Conservation (phyloP, 2,329 filamentous ascomycete genomes). For the Mycogone perniciosa region DNA sequence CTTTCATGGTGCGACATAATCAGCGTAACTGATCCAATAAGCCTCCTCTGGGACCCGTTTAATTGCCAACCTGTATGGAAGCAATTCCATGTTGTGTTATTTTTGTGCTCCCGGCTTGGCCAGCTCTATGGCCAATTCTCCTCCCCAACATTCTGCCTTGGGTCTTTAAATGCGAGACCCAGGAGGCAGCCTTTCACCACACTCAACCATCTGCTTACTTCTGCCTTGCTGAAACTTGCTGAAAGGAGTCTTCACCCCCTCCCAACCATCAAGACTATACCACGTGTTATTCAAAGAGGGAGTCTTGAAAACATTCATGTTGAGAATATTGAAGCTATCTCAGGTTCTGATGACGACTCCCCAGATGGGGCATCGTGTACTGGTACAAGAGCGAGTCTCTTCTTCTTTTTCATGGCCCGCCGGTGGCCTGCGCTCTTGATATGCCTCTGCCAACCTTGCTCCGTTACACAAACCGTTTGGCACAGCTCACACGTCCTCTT, state of each 20-base stretch:
- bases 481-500: slow-evolving; percentile 69
- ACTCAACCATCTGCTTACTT: not conserved
- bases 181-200: no score
- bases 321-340: slow-evolving; percentile 6
- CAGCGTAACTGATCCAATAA: no score
- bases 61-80: no score
- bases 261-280: not conserved
- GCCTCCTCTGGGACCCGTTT: no score
- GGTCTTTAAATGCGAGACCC: not conserved
- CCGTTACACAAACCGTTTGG: slow-evolving; percentile 53
- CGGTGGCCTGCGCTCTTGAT: slow-evolving; percentile 32
- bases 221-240: not conserved
- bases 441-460: slow-evolving; percentile 40
- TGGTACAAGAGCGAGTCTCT: slow-evolving; percentile 31
- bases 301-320: not conserved
- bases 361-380: slow-evolving; percentile 17
- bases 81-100: no score
- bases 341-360: slow-evolving; percentile 7
- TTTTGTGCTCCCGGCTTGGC: not conserved
- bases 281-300: no score
- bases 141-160: not conserved
- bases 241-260: not conserved
- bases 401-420: slow-evolving; percentile 28
- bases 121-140: not conserved
- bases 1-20: no score